These are phyloP conservation scores for Alternaria solani DNA, from an alignment of 2,329 filamentous ascomycete genomes.

Conservation along the genomic window DNA sequence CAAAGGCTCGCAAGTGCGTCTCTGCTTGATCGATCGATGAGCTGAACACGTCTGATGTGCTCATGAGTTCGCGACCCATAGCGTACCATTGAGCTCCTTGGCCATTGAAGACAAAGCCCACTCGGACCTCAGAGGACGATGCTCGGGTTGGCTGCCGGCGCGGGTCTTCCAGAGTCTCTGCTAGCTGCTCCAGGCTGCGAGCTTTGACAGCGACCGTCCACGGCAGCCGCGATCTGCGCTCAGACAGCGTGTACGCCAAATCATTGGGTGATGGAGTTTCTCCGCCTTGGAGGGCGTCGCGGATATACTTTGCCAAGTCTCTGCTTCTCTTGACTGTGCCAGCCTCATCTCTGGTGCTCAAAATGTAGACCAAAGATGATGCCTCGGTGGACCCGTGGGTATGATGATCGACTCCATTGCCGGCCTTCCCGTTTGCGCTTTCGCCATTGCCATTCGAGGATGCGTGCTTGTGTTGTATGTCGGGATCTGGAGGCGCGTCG, in stretches of 20 bases:
- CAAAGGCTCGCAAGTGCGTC: not conserved
- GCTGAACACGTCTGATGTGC: not conserved
- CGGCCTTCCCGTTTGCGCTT: not conserved
- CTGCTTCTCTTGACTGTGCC: not conserved
- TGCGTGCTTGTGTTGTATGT: conserved; percentile 5
- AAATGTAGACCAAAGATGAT: not conserved
- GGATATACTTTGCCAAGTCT: conserved; percentile 5
- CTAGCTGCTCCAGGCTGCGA: not conserved
- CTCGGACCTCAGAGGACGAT: not conserved
- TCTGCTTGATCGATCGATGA: not conserved
- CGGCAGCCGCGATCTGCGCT: conserved; percentile 12
- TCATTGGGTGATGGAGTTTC: conserved; percentile 4
- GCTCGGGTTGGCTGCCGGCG: conserved; percentile 1
- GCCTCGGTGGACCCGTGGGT: not conserved
- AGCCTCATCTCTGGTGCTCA: conserved; percentile 5
- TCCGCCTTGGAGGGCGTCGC: not conserved
- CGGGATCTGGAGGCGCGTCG: conserved; percentile 16
- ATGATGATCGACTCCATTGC: not conserved
- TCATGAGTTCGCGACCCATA: conserved; percentile 8
- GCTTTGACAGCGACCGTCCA: not conserved
- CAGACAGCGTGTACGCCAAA: conserved; percentile 21
- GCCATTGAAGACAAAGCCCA: conserved; percentile 3
- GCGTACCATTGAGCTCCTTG: conserved; percentile 9
- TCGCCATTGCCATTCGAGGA: not conserved
- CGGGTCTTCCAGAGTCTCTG: not conserved